Conservation (phyloP, 148 eudicot species). For the Nyssa sinensis region DNA sequence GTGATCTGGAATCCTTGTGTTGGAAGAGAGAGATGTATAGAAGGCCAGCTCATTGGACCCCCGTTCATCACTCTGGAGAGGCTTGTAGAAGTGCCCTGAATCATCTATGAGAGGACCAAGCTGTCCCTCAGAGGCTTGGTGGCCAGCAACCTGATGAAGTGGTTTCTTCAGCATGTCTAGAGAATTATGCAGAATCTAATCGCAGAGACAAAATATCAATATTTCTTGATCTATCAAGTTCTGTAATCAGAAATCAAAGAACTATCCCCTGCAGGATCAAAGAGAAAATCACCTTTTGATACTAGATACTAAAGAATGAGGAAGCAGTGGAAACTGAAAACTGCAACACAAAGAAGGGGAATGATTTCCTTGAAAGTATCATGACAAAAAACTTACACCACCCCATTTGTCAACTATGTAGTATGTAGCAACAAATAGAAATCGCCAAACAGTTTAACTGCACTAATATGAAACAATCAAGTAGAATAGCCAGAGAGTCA, state of each 20-base stretch:
- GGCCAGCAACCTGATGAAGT: constrained; percentile 92
- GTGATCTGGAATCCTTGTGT: constrained; percentile 47
- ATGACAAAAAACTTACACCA: no score
- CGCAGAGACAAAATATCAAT: constrained; percentile 4
- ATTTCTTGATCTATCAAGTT: background rate
- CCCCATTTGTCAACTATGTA: no score
- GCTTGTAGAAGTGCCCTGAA: constrained; percentile 88
- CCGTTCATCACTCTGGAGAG: constrained; percentile 76
- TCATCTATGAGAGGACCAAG: constrained; percentile 86
- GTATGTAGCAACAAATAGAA: no score
- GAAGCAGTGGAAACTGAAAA: no score
- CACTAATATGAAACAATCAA: no score
- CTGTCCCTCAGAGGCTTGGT: constrained; percentile 59
- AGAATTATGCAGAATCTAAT: constrained; percentile 14
- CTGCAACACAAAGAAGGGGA: no score
- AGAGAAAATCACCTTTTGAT: background rate
- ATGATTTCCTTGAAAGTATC: no score
- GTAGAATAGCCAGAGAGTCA: no score
- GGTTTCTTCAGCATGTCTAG: constrained; percentile 54
- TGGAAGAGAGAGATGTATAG: constrained; percentile 60
- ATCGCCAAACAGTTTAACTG: no score
- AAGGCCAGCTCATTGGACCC: constrained; percentile 71
- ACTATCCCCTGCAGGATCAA: background rate
- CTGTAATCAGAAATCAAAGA: background rate
- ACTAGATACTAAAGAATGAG: no score